Conservation (phyloP, 1,284 basidiomycete genomes). For the Leccinum angustisporum region DNA sequence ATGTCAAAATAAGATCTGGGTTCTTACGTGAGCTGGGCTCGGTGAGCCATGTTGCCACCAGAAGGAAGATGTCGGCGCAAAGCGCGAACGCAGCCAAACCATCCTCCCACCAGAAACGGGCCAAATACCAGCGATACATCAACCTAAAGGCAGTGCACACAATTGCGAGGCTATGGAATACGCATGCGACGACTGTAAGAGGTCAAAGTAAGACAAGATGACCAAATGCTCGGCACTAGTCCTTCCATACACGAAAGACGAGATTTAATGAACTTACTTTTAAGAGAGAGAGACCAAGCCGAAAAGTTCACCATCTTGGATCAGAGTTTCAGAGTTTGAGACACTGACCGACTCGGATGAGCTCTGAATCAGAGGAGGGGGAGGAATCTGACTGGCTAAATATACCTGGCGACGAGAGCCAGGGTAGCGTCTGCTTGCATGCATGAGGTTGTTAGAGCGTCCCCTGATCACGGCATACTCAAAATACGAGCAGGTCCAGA, state of each 20-base stretch:
- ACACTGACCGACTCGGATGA: not conserved
- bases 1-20: not conserved
- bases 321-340: not conserved
- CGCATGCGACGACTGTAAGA: constrained; percentile 12
- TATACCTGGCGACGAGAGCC: not conserved
- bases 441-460: not conserved
- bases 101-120: constrained; percentile 32
- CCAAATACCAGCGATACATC: constrained; percentile 19
- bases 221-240: not conserved
- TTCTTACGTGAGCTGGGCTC: constrained; percentile 8
- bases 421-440: not conserved
- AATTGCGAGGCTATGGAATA: constrained; percentile 27
- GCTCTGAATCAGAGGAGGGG: not conserved
- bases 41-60: constrained; percentile 10
- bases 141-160: constrained; percentile 26
- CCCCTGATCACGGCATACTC: constrained; percentile 10
- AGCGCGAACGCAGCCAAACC: constrained; percentile 27
- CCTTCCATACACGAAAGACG: not conserved
- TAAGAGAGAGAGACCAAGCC: constrained; percentile 16
- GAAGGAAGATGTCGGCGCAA: constrained; percentile 15
- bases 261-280: constrained; percentile 14
- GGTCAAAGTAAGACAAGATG: not conserved
- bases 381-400: constrained; percentile 2
- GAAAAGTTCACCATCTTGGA: not conserved
- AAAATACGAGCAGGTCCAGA: not conserved